phyloP scores from a whole-genome alignment of 2,329 filamentous ascomycete genomes.

The Drechslera avenae region DNA sequence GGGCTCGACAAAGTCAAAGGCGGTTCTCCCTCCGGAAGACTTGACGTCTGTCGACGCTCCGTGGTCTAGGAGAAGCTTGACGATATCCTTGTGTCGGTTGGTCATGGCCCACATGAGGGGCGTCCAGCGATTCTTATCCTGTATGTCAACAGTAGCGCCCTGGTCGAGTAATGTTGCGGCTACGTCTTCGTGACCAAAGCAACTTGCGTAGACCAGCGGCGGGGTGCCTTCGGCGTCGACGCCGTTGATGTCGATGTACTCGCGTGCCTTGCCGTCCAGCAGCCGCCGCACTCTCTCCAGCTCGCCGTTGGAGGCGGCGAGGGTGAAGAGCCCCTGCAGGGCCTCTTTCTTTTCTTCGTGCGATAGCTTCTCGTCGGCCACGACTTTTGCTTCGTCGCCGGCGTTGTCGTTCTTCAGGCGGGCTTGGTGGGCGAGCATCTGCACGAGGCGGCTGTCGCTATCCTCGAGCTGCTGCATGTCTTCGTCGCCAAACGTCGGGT shows the following conservation, averaged over 20 bases:
- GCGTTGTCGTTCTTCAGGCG: slow-evolving; percentile 74
- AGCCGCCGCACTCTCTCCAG: slow-evolving; percentile 78
- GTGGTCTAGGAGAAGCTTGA: slow-evolving; percentile 88
- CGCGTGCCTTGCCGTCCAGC: slow-evolving; percentile 72
- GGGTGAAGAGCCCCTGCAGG: slow-evolving; percentile 86
- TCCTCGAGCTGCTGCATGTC: slow-evolving; percentile 65
- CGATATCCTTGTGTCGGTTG: slow-evolving; percentile 94
- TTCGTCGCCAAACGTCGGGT: slow-evolving; percentile 73
- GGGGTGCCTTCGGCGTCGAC: slow-evolving; percentile 94
- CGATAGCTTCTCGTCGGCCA: slow-evolving; percentile 73
- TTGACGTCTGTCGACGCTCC: slow-evolving; percentile 95
- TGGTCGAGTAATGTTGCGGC: slow-evolving; percentile 83
- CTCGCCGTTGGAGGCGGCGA: slow-evolving; percentile 97
- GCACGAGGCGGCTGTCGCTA: slow-evolving; percentile 86
- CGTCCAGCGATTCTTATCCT: slow-evolving; percentile 97
- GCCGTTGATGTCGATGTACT: slow-evolving; percentile 82
- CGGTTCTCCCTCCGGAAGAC: slow-evolving; percentile 89
- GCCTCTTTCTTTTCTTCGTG: slow-evolving; percentile 78
- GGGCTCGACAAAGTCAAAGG: slow-evolving; percentile 92
- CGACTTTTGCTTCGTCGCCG: slow-evolving; percentile 77
- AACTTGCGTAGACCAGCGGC: slow-evolving; percentile 96
- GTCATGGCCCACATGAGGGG: slow-evolving; percentile 99
- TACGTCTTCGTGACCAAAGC: slow-evolving; percentile 92
- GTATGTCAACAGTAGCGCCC: slow-evolving; percentile 86
- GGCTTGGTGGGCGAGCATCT: slow-evolving; percentile 95